phyloP scores from a whole-genome alignment of 129 eudicot genomes.

The Glebionis coronaria region DNA sequence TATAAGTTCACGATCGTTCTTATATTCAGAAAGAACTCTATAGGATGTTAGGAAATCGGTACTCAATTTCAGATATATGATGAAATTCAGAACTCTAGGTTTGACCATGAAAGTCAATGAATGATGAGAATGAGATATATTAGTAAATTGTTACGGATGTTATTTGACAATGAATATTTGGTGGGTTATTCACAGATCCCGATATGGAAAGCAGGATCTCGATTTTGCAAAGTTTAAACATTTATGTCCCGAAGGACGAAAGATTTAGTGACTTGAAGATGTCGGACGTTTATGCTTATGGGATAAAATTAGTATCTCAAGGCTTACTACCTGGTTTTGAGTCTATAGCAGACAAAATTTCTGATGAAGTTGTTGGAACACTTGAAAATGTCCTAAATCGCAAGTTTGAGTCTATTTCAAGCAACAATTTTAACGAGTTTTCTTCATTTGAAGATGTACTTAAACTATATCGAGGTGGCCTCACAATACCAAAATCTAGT shows the following conservation, averaged over 20 bases:
- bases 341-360: slow-evolving; percentile 37
- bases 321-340: slow-evolving; percentile 36
- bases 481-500: slow-evolving; percentile 32
- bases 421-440: slow-evolving; percentile 55
- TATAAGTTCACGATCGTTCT: background rate
- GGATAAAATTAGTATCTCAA: slow-evolving; percentile 42
- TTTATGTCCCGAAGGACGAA: slow-evolving; percentile 59
- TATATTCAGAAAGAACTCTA: too few species aligned
- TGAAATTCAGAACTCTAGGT: background rate
- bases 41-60: background rate
- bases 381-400: slow-evolving; percentile 24
- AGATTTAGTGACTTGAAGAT: slow-evolving; percentile 42
- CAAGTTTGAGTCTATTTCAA: slow-evolving; percentile 46
- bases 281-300: slow-evolving; percentile 44
- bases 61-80: background rate
- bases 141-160: background rate
- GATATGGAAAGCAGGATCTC: slow-evolving; percentile 46
- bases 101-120: slow-evolving; percentile 16
- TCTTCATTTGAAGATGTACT: slow-evolving; percentile 62
- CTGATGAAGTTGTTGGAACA: slow-evolving; percentile 36
- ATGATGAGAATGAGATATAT: background rate
- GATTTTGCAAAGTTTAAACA: slow-evolving; percentile 34
- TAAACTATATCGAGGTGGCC: slow-evolving; percentile 55
- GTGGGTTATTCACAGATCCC: slow-evolving; percentile 38
- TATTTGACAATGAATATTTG: background rate